Conservation (phyloP, 371 early-diverging fungal species). For the Smittium culicis region DNA sequence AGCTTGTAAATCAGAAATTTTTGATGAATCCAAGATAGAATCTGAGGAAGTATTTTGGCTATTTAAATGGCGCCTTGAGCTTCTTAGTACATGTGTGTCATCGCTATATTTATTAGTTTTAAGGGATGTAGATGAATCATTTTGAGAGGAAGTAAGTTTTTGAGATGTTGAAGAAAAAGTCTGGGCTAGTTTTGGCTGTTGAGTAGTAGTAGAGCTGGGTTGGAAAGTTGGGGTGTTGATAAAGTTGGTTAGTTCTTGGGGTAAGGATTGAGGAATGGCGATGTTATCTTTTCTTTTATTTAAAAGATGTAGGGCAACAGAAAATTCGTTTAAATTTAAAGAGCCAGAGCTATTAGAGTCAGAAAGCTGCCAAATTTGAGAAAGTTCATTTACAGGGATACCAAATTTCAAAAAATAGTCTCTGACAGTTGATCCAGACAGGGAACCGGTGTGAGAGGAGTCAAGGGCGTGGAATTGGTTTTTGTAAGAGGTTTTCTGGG, state of each 20-base stretch:
- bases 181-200: background rate
- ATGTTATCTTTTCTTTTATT: constrained; percentile 62
- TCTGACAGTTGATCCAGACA: constrained; percentile 64
- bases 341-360: constrained; percentile 75
- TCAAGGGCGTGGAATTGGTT: constrained; percentile 80
- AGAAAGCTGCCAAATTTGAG: constrained; percentile 74
- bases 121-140: background rate
- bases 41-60: no score
- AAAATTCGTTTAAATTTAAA: constrained; percentile 80
- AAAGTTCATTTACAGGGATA: constrained; percentile 55
- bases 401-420: constrained; percentile 81
- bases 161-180: background rate
- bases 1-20: no score
- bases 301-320: constrained; percentile 87
- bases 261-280: constrained; percentile 60
- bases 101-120: background rate
- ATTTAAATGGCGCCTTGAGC: background rate
- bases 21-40: no score
- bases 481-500: constrained; percentile 65
- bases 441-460: constrained; percentile 49
- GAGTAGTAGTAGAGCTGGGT: background rate
- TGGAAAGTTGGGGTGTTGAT: background rate
- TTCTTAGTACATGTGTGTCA: background rate
- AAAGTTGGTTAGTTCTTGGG: constrained; percentile 43
- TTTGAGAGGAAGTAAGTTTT: background rate